Conservation (phyloP, 805 yeast species). For the Henningerozyma blattae region DNA sequence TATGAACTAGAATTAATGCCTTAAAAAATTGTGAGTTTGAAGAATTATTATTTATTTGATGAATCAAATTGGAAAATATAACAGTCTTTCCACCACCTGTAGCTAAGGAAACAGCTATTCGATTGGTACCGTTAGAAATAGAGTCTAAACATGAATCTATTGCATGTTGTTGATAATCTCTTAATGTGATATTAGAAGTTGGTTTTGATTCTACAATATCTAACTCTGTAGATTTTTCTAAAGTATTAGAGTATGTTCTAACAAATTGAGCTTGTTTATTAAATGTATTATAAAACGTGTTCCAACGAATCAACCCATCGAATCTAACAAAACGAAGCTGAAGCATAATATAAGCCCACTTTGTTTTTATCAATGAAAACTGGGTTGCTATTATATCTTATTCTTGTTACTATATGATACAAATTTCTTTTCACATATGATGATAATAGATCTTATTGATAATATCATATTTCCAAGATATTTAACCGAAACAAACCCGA, state of each 20-base stretch:
- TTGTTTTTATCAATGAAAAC: no score
- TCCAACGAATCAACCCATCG: no score
- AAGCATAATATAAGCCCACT: no score
- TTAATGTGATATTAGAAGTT: slow-evolving; percentile 10
- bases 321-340: neutral
- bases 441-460: no score
- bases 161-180: slow-evolving; percentile 64
- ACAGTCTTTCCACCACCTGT: slow-evolving; percentile 96
- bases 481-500: no score
- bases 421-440: no score
- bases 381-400: no score
- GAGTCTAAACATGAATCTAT: slow-evolving; percentile 42
- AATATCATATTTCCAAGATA: no score
- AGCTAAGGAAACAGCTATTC: slow-evolving; percentile 76
- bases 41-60: slow-evolving; percentile 13
- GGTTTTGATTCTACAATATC: no score
- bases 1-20: slow-evolving; percentile 60
- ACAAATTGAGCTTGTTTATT: neutral
- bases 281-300: no score
- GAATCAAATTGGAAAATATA: slow-evolving; percentile 49
- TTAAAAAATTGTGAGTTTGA: slow-evolving; percentile 7
- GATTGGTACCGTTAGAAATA: slow-evolving; percentile 30
- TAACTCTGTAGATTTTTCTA: neutral
- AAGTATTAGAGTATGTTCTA: neutral
- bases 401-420: no score